phyloP scores from a whole-genome alignment of 1,284 basidiomycete species.

The Fomes fomentarius region DNA sequence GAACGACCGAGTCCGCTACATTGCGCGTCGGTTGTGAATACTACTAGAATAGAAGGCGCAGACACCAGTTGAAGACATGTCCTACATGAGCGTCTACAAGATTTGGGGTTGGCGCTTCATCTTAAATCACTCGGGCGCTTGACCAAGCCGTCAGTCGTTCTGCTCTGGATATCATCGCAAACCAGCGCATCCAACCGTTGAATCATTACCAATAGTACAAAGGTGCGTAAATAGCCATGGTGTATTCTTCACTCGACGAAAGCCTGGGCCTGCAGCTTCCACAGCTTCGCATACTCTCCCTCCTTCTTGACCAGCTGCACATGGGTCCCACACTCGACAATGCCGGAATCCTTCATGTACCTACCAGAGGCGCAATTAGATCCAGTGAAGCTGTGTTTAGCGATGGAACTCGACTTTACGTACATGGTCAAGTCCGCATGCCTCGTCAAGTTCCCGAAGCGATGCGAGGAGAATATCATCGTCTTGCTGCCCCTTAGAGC shows the following conservation, averaged over 20 bases:
- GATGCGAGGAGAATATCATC: conserved; percentile 71
- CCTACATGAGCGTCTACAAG: no score
- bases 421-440: conserved; percentile 66
- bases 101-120: no score
- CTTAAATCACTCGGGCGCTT: no score
- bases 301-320: conserved; percentile 44
- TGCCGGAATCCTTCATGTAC: conserved; percentile 59
- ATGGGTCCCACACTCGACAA: conserved; percentile 59
- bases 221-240: no score
- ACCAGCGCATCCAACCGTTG: no score
- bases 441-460: conserved; percentile 68
- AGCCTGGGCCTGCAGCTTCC: conserved; percentile 57
- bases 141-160: no score
- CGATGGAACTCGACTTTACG: background rate
- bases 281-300: conserved; percentile 59
- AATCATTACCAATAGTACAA: no score
- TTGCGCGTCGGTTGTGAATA: no score
- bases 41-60: no score
- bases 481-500: conserved; percentile 57
- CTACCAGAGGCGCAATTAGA: conserved; percentile 33
- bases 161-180: no score
- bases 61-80: no score
- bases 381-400: background rate
- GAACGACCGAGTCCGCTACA: no score
- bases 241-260: conserved; percentile 42